phyloP scores from a whole-genome alignment of 345 rosid genomes.

The Acer yangbiense region DNA sequence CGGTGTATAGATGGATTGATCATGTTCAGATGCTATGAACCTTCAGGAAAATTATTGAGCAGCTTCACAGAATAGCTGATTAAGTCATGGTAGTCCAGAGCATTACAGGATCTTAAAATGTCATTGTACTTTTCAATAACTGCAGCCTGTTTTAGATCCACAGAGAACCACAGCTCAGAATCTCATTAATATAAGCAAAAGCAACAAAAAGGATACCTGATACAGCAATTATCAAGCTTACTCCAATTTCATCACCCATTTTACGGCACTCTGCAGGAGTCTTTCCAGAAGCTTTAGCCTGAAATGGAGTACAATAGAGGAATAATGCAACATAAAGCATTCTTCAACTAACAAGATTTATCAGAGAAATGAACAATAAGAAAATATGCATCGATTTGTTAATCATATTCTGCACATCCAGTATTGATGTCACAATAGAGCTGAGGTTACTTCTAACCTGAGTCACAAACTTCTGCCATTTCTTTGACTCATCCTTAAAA shows the following conservation, averaged over 20 bases:
- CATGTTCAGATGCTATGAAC: slow-evolving; percentile 37
- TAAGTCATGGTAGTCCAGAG: slow-evolving; percentile 93
- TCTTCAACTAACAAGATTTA: background rate
- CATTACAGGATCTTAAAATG: slow-evolving; percentile 76
- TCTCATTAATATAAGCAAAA: slow-evolving; percentile 27
- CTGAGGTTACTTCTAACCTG: slow-evolving; percentile 50
- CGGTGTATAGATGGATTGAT: slow-evolving; percentile 8
- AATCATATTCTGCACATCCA: background rate
- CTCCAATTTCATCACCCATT: slow-evolving; percentile 74
- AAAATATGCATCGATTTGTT: background rate
- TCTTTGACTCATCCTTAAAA: slow-evolving; percentile 78
- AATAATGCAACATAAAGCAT: background rate
- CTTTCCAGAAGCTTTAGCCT: slow-evolving; percentile 94
- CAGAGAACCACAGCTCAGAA: slow-evolving; percentile 31
- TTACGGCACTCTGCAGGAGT: slow-evolving; percentile 59
- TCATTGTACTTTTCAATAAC: slow-evolving; percentile 66
- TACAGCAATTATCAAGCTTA: slow-evolving; percentile 45
- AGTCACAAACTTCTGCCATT: slow-evolving; percentile 89
- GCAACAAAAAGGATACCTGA: slow-evolving; percentile 21
- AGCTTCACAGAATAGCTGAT: slow-evolving; percentile 78
- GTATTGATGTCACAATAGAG: background rate
- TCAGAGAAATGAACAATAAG: background rate
- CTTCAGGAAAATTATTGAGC: slow-evolving; percentile 80
- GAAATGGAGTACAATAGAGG: slow-evolving; percentile 24
- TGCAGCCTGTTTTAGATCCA: slow-evolving; percentile 65